phyloP scores from a whole-genome alignment of 768 basidiomycete species.

The Suillus subalutaceus region DNA sequence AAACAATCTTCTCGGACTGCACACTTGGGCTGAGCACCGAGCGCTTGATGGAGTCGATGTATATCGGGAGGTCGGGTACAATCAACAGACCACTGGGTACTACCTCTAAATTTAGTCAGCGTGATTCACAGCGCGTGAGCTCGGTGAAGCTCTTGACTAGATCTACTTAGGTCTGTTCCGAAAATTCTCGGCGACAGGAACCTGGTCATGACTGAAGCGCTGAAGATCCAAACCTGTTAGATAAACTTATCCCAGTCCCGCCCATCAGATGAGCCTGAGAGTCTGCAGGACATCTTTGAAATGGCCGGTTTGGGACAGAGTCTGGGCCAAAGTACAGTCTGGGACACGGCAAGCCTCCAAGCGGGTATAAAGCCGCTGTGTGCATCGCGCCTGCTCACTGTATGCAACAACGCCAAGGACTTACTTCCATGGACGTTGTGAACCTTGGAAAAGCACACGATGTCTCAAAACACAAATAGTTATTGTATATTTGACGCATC shows the following conservation, averaged over 20 bases:
- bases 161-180: background rate
- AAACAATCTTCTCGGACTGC: conserved; percentile 2
- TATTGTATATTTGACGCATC: background rate
- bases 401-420: background rate
- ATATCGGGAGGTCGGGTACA: background rate
- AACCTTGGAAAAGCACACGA: background rate
- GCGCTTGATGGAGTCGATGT: background rate
- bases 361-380: background rate
- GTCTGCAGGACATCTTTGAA: too few species aligned
- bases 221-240: background rate
- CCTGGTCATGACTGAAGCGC: background rate
- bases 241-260: background rate
- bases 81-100: background rate
- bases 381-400: background rate
- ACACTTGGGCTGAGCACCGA: background rate
- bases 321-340: background rate
- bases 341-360: background rate
- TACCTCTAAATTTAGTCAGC: background rate
- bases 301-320: too few species aligned
- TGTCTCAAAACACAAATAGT: background rate
- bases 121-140: background rate
- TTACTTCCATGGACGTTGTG: background rate
- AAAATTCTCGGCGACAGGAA: background rate
- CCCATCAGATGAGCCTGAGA: too few species aligned
- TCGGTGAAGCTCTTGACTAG: background rate